Evolutionary conservation across 352 stramenopile species (phyloP), one percentile per base, ranked within the genome.

Genomic region (Pythium aristosporum): DNA sequence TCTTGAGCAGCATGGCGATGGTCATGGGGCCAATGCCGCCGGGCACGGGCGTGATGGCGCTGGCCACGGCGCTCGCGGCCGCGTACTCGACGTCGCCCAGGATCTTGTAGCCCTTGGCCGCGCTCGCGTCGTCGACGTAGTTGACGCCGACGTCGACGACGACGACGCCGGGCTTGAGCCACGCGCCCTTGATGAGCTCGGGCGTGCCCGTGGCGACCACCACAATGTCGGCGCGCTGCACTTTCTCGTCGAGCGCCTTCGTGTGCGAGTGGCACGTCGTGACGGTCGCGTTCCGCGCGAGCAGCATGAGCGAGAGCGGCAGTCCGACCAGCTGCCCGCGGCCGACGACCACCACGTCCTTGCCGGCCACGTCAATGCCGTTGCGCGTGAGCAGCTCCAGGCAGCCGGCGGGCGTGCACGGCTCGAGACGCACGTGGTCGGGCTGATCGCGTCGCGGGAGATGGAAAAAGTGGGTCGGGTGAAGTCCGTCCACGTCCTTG

Each of bases 131-230:
- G 46, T 98, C 88, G 5, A 99, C 85, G 23, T 86, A 85, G 74
- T 99, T 99, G 63, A 99, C 99, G 21, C 98, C 98, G 2, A 99
- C 97, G 80, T 99, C 97, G 63, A 99, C 96, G 0, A 99, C 97
- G 5, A 97, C 93, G 16, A 92, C 93, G 28, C 97, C 97, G 1
- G 88, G 80, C 75, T 99, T 99, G 59, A 99, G 77, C 98, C 98
- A 99, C 41, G 96, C 81, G 32, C 80, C 88, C 43, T 92, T 79
- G 18, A 99, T 93, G 61, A 99, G 91, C 28, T 94, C 68, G 1
- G 98, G 80, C 23, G 87, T 76, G 54, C 98, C 98, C 34, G 98
- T 94, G 7, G 97, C 98, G 0, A 96, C 97, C 50, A 99, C 90
- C 34, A 99, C 87, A 68, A 99, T 96, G 74, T 99, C 98, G 3